Percentiles rank a stretch among this genome's conserved stretches.
Conservation (phyloP, 495 filamentous ascomycete genomes). For the Astrocystis sublimbata region DNA sequence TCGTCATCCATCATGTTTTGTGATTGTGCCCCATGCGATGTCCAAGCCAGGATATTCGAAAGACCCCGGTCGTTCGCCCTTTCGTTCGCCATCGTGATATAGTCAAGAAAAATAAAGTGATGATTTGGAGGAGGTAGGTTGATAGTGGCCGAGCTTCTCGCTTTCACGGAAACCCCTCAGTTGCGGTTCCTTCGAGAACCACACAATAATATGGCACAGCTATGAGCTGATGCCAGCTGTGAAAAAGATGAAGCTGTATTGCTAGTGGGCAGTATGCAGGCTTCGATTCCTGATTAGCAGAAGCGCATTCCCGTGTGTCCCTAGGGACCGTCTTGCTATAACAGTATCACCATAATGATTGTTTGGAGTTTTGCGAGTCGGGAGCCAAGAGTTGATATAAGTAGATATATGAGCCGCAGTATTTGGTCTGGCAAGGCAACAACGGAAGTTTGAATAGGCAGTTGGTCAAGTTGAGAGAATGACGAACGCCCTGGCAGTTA, state of each 20-base stretch:
- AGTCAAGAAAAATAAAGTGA: not conserved
- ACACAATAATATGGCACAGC: not conserved
- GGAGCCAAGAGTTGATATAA: conserved; percentile 11
- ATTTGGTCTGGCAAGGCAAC: not conserved
- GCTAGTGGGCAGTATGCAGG: conserved; percentile 26
- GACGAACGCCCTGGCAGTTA: not conserved
- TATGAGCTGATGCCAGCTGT: not conserved
- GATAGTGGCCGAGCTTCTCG: not conserved
- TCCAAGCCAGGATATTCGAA: conserved; percentile 45
- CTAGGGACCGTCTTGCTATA: conserved; percentile 61
- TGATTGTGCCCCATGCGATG: conserved; percentile 42
- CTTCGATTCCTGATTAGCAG: conserved; percentile 31
- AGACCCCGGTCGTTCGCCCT: conserved; percentile 40
- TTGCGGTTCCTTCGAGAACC: not conserved
- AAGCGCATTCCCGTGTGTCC: conserved; percentile 43
- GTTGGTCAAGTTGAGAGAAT: not conserved
- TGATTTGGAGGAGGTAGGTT: conserved; percentile 2
- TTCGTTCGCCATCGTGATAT: conserved; percentile 40
- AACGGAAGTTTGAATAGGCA: conserved; percentile 2
- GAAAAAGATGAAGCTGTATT: conserved; percentile 1
- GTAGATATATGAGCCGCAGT: not conserved
- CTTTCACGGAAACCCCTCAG: not conserved
- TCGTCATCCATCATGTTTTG: conserved; percentile 47
- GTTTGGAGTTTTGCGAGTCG: not conserved
- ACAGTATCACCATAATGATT: conserved; percentile 46